phyloP scores from a whole-genome alignment of 2,329 filamentous ascomycete genomes.

The Clarireedia monteithiana region DNA sequence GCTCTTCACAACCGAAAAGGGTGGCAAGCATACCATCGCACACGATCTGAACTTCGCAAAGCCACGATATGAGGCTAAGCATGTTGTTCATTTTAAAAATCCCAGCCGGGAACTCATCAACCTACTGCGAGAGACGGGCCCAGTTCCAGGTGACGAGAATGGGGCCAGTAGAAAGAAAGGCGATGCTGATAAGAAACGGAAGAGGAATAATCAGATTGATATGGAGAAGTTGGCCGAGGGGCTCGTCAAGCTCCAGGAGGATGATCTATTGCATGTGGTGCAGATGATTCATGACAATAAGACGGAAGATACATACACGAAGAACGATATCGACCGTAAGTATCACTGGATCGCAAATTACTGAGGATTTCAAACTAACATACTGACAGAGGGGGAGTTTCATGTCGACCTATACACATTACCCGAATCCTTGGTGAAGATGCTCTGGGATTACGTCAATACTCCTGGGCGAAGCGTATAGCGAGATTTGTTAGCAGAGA shows the following conservation, averaged over 20 bases:
- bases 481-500: not conserved
- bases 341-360: not conserved
- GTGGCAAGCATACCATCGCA: constrained; percentile 65
- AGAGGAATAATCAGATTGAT: constrained; percentile 59
- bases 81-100: constrained; percentile 82
- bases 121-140: constrained; percentile 73
- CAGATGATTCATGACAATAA: constrained; percentile 99
- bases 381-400: constrained; percentile 76
- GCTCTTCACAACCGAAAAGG: constrained; percentile 77
- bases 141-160: constrained; percentile 69
- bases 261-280: constrained; percentile 88
- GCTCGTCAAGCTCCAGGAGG: constrained; percentile 80
- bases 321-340: constrained; percentile 93
- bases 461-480: not conserved
- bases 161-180: constrained; percentile 47
- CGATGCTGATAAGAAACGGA: constrained; percentile 68
- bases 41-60: constrained; percentile 92
- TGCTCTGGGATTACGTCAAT: constrained; percentile 81
- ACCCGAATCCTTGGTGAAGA: constrained; percentile 79
- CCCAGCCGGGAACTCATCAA: constrained; percentile 80
- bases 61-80: constrained; percentile 73
- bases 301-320: constrained; percentile 85
- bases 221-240: constrained; percentile 96
- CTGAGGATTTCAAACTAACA: constrained; percentile 4
- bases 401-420: constrained; percentile 98